phyloP scores from a whole-genome alignment of 1,139 yeast species.

The Diutina catenulata region DNA sequence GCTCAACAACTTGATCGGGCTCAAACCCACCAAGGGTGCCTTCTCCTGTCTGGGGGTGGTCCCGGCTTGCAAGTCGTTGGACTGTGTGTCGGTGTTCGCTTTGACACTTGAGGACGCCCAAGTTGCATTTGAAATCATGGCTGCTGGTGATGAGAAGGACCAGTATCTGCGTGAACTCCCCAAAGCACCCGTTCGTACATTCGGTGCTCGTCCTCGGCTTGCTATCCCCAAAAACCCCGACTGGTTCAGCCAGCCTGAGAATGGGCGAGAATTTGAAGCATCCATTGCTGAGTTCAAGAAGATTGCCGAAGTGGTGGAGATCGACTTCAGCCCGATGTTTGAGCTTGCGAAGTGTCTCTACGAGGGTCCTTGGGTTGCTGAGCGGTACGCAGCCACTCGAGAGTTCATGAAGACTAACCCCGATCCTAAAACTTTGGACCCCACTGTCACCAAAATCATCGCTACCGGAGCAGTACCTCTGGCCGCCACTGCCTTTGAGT shows the following conservation, averaged over 20 bases:
- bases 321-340: constrained; percentile 60
- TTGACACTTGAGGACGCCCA: constrained; percentile 77
- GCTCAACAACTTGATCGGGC: constrained; percentile 77
- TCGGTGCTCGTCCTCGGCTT: constrained; percentile 46
- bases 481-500: constrained; percentile 77
- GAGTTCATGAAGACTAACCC: constrained; percentile 66
- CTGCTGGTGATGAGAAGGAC: constrained; percentile 62
- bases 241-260: constrained; percentile 76
- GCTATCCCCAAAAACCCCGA: constrained; percentile 64
- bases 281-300: constrained; percentile 34
- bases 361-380: constrained; percentile 99
- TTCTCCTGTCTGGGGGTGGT: constrained; percentile 83
- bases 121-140: constrained; percentile 54
- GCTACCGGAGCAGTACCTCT: constrained; percentile 63
- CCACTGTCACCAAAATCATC: constrained; percentile 70
- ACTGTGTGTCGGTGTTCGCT: constrained; percentile 81
- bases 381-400: constrained; percentile 74
- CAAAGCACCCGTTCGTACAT: constrained; percentile 45
- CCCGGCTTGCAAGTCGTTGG: constrained; percentile 94
- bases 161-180: constrained; percentile 76
- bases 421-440: constrained; percentile 63
- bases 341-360: constrained; percentile 82
- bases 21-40: constrained; percentile 85
- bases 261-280: constrained; percentile 51
- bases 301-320: constrained; percentile 23